Percentiles rank a stretch among this genome's conserved stretches.
phyloP scores from a whole-genome alignment of 1,139 yeast genomes.

The Kodamaea plutei region DNA sequence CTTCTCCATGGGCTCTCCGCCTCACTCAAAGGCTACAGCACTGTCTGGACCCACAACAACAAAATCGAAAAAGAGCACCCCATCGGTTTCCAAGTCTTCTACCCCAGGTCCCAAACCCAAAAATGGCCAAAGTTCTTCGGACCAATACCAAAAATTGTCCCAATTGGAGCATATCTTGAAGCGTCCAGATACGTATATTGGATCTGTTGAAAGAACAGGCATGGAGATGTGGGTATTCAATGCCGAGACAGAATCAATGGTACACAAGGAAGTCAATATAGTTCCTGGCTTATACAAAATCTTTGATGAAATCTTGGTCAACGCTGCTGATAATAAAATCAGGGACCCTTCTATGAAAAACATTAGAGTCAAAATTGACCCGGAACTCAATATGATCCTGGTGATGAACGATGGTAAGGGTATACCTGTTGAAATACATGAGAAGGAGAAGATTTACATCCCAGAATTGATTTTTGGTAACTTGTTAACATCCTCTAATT shows the following conservation, averaged over 20 bases:
- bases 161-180: conserved; percentile 94
- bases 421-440: conserved; percentile 91
- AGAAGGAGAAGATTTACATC: conserved; percentile 85
- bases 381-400: conserved; percentile 68
- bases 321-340: conserved; percentile 97
- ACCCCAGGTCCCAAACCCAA: conserved; percentile 7
- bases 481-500: conserved; percentile 89
- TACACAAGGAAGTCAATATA: conserved; percentile 62
- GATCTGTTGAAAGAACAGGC: conserved; percentile 82
- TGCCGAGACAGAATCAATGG: conserved; percentile 68
- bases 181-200: conserved; percentile 97
- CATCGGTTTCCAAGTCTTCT: conserved; percentile 2
- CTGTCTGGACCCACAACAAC: too few relatives aligned
- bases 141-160: conserved; percentile 87
- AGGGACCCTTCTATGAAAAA: conserved; percentile 89
- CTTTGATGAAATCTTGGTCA: conserved; percentile 94
- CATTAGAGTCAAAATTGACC: conserved; percentile 74
- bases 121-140: conserved; percentile 43
- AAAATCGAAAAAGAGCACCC: background rate
- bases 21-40: conserved; percentile 2
- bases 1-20: conserved; percentile 6
- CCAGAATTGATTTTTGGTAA: conserved; percentile 98
- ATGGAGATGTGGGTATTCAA: conserved; percentile 86
- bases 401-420: conserved; percentile 94
- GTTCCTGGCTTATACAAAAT: conserved; percentile 97